Conservation (phyloP, 2,329 filamentous ascomycete species). For the Ophiostoma quercus region DNA sequence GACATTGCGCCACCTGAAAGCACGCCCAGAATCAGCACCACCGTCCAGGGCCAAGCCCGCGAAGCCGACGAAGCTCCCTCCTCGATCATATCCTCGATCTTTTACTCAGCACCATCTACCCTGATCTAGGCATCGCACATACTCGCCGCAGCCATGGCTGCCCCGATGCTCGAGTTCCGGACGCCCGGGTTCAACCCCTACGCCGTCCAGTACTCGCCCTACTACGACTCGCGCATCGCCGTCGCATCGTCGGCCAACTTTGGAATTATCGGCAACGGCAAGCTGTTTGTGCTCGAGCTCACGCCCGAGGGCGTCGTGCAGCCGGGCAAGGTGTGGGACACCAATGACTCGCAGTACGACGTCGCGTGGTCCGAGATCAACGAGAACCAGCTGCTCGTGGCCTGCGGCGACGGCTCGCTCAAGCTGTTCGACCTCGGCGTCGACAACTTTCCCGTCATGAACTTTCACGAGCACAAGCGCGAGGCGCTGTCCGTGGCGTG, state of each 20-base stretch:
- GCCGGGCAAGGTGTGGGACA: constrained; percentile 83
- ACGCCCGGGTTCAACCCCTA: constrained; percentile 94
- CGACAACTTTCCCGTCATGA: constrained; percentile 79
- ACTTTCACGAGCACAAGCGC: constrained; percentile 87
- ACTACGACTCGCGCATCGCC: constrained; percentile 90
- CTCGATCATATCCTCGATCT: neutral
- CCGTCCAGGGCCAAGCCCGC: neutral
- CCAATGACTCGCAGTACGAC: constrained; percentile 95
- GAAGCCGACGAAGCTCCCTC: neutral
- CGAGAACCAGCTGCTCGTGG: constrained; percentile 86
- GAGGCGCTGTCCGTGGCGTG: constrained; percentile 91
- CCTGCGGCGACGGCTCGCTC: constrained; percentile 87
- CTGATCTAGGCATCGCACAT: neutral
- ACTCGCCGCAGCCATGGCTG: constrained; percentile 24
- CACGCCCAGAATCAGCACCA: neutral
- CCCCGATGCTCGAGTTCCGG: constrained; percentile 80
- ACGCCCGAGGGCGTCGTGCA: constrained; percentile 72
- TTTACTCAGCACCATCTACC: neutral
- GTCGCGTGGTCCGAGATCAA: constrained; percentile 92
- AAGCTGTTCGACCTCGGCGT: constrained; percentile 87
- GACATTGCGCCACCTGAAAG: neutral
- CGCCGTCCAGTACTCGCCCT: constrained; percentile 96
- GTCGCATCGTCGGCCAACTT: constrained; percentile 92
- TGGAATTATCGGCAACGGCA: constrained; percentile 92
- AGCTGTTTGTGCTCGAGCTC: constrained; percentile 76